A percentile compares a stretch with the other conserved stretches of the same genome.
Evolutionary conservation across 2,329 filamentous ascomycete species (phyloP).

Genomic region (Aspergillus brunneoviolaceus): DNA sequence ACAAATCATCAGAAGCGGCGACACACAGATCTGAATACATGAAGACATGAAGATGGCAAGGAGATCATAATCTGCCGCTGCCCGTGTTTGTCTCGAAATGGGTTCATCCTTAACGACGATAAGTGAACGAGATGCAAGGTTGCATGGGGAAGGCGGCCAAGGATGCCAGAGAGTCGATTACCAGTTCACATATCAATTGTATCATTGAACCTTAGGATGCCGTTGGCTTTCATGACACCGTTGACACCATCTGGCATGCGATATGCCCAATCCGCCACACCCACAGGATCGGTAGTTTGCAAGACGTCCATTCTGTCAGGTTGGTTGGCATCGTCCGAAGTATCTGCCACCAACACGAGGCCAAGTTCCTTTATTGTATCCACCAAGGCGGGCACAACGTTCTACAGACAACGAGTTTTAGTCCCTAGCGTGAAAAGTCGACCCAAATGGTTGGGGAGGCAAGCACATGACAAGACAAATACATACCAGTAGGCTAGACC

Average conservation of each 20-base stretch:
- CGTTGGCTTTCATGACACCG: conserved; percentile 79
- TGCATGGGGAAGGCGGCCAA: neutral
- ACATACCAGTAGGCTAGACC: conserved; percentile 76
- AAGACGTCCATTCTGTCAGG: conserved; percentile 24
- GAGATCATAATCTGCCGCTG: neutral
- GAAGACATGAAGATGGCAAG: neutral
- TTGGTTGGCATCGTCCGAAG: conserved; percentile 58
- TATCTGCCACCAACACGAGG: conserved; percentile 86
- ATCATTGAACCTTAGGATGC: conserved; percentile 89
- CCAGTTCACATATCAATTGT: conserved; percentile 68
- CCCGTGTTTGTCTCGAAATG: neutral
- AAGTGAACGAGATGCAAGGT: neutral
- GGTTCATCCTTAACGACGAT: neutral
- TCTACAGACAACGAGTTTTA: conserved; percentile 51
- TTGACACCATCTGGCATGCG: conserved; percentile 79
- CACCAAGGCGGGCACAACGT: conserved; percentile 87
- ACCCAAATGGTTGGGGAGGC: neutral
- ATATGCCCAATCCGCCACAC: conserved; percentile 41
- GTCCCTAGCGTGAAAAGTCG: neutral
- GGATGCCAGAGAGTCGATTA: conserved; percentile 1
- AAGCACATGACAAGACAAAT: conserved; percentile 20
- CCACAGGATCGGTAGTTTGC: conserved; percentile 27
- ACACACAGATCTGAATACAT: neutral
- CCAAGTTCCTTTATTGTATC: conserved; percentile 94
- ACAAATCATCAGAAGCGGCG: neutral